These are phyloP conservation scores for Calonectria crousiana DNA, from an alignment of 2,329 filamentous ascomycete genomes.

Conservation along the genomic window DNA sequence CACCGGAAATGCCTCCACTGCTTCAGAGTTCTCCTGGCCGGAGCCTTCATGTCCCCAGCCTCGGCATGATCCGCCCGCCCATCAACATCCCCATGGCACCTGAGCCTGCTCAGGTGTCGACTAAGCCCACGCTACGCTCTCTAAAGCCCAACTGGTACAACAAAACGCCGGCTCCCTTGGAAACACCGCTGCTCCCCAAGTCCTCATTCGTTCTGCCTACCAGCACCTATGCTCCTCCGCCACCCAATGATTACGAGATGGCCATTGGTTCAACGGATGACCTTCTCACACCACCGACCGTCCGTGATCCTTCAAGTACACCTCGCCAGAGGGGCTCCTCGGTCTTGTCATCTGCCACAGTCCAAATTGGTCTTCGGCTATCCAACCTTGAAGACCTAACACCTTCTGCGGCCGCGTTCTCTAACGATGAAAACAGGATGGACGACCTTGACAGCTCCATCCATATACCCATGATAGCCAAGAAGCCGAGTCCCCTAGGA, in stretches of 20 bases:
- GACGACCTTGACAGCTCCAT: constrained; percentile 53
- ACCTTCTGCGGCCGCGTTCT: constrained; percentile 38
- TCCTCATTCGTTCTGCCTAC: constrained; percentile 58
- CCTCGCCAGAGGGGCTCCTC: constrained; percentile 72
- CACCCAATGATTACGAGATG: constrained; percentile 22
- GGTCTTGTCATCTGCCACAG: constrained; percentile 73
- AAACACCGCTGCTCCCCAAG: constrained; percentile 41
- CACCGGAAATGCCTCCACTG: constrained; percentile 1
- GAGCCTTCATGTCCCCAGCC: constrained; percentile 24
- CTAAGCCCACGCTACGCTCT: constrained; percentile 38
- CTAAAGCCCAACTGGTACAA: constrained; percentile 44
- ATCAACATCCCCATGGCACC: constrained; percentile 29
- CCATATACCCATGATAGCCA: constrained; percentile 31
- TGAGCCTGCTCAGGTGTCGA: constrained; percentile 30
- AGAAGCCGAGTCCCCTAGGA: constrained; percentile 40
- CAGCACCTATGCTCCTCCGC: constrained; percentile 56
- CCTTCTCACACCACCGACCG: constrained; percentile 56
- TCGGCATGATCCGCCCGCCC: constrained; percentile 39
- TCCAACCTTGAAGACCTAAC: constrained; percentile 69
- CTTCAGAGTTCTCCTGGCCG: not conserved
- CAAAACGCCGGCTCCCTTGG: constrained; percentile 37
- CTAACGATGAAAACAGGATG: constrained; percentile 46
- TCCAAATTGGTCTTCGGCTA: constrained; percentile 78
- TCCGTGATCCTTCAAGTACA: constrained; percentile 52
- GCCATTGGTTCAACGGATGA: constrained; percentile 21